Conservation (phyloP, 1,139 yeast genomes). For the Magnusiomyces tetraspermus region DNA sequence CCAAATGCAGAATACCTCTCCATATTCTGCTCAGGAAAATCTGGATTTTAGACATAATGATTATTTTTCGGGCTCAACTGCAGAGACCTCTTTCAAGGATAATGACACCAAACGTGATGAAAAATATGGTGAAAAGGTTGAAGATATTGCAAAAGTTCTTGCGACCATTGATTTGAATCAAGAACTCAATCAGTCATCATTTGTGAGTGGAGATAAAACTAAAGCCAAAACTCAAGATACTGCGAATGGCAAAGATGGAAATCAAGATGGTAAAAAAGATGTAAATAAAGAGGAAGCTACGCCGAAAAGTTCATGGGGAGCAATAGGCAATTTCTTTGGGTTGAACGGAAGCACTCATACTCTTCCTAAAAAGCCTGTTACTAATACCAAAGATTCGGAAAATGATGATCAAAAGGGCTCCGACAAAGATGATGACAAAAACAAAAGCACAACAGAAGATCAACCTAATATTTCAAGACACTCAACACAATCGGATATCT, state of each 20-base stretch:
- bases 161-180: background rate
- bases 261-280: background rate
- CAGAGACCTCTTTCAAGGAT: background rate
- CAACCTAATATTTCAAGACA: background rate
- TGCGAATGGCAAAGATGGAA: background rate
- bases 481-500: background rate
- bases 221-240: background rate
- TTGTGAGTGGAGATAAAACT: background rate
- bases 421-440: background rate
- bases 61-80: background rate
- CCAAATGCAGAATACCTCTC: too few relatives aligned
- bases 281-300: background rate
- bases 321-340: background rate
- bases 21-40: background rate
- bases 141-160: background rate
- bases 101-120: background rate
- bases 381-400: too few relatives aligned
- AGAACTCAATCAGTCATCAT: background rate
- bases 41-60: background rate
- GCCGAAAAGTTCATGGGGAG: background rate
- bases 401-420: background rate
- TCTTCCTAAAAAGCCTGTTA: background rate
- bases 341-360: background rate
- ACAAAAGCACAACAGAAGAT: background rate
- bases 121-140: background rate